Percentiles rank a stretch among this genome's conserved stretches.
phyloP scores from a whole-genome alignment of 139 green algal genomes.

The Dunaliella sp. region DNA sequence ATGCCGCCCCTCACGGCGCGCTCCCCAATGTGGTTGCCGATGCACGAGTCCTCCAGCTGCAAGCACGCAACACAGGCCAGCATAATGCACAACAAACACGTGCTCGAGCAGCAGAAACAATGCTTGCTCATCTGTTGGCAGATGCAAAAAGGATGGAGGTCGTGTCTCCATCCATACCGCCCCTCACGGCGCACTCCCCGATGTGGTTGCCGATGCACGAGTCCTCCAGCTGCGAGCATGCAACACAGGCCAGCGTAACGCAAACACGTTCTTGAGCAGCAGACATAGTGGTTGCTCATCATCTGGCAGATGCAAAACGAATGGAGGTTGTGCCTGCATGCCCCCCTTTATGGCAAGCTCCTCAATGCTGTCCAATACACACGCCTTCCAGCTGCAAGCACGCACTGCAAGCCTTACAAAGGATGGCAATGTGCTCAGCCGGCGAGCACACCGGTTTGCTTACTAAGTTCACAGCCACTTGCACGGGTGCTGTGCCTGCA shows the following conservation, averaged over 20 bases:
- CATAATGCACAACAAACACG: neutral
- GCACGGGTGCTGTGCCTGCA: too few species aligned
- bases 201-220: slow-evolving; percentile 72
- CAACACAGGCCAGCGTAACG: neutral
- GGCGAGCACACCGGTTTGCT: too few species aligned
- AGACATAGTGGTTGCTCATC: neutral
- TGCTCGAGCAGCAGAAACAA: neutral
- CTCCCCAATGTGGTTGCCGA: slow-evolving; percentile 83
- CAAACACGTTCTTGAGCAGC: neutral
- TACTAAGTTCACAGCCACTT: too few species aligned
- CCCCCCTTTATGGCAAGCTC: too few species aligned
- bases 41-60: slow-evolving; percentile 75
- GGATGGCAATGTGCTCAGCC: too few species aligned
- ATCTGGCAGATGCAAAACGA: neutral
- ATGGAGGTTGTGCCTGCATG: too few species aligned
- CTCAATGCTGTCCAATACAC: too few species aligned
- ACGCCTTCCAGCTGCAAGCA: too few species aligned
- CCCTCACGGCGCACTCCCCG: slow-evolving; percentile 71
- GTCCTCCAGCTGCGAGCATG: slow-evolving; percentile 82
- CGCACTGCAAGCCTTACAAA: too few species aligned
- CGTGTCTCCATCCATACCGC: neutral
- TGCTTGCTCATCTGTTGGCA: neutral
- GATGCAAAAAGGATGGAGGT: neutral
- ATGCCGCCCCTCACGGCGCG: slow-evolving; percentile 37
- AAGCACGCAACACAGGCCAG: neutral